phyloP scores from a whole-genome alignment of 768 basidiomycete genomes.

The Tremella mesenterica region DNA sequence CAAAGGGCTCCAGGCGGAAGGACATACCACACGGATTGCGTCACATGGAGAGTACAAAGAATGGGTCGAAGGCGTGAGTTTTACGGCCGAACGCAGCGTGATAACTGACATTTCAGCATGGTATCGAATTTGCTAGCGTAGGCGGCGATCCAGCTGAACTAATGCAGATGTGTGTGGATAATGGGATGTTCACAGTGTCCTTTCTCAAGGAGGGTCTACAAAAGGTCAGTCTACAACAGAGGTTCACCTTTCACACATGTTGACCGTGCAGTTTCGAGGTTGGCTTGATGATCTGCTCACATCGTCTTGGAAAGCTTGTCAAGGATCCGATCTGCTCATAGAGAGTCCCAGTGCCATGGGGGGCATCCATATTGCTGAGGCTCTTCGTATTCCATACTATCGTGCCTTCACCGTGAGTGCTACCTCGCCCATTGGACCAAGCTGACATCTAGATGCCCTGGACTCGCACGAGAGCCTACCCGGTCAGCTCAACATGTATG shows the following conservation, averaged over 20 bases:
- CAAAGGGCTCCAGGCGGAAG: conserved; percentile 56
- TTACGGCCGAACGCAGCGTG: not conserved
- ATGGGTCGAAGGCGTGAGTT: conserved; percentile 85
- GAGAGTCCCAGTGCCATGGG: conserved; percentile 98
- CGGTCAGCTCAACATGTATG: conserved; percentile 40
- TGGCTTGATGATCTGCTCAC: conserved; percentile 94
- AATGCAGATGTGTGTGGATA: conserved; percentile 95
- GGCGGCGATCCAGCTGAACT: conserved; percentile 96
- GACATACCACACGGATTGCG: conserved; percentile 81
- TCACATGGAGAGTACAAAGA: conserved; percentile 90
- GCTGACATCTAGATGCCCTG: conserved; percentile 64
- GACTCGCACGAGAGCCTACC: conserved; percentile 91
- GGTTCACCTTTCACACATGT: not conserved
- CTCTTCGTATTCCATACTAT: conserved; percentile 84
- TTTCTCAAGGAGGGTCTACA: conserved; percentile 83
- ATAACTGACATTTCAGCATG: conserved; percentile 53
- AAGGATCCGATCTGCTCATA: conserved; percentile 82
- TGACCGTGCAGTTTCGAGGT: conserved; percentile 71
- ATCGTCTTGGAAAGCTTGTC: conserved; percentile 94
- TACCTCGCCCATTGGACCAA: not conserved
- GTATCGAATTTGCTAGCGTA: conserved; percentile 89
- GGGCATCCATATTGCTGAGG: conserved; percentile 93
- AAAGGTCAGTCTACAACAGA: conserved; percentile 52
- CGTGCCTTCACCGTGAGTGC: conserved; percentile 64
- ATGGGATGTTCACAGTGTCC: conserved; percentile 91